These are phyloP conservation scores for Sporisorium iseilematis-ciliati DNA, from an alignment of 1,284 basidiomycete species.

Conservation along the genomic window DNA sequence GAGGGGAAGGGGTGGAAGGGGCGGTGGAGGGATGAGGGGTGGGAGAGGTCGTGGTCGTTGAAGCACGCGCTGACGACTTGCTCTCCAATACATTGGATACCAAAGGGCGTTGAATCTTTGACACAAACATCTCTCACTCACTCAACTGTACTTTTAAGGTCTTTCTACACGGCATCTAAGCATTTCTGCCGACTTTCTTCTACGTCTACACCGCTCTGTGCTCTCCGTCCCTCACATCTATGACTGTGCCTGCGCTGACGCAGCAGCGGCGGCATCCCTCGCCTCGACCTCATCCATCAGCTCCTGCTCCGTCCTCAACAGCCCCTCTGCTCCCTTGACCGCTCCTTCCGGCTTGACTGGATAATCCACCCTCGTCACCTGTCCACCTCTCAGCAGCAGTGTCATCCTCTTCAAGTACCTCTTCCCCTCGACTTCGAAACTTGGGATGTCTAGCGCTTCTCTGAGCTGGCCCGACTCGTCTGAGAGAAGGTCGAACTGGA, in stretches of 20 bases:
- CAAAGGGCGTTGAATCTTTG: too few relatives aligned
- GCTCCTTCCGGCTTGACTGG: slow-evolving; percentile 52
- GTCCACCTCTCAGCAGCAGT: slow-evolving; percentile 58
- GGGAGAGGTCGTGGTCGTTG: slow-evolving; percentile 27
- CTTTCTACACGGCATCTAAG: not conserved
- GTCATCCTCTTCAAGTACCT: slow-evolving; percentile 47
- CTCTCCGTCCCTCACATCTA: not conserved
- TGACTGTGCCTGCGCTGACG: slow-evolving; percentile 4
- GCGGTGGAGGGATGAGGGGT: slow-evolving; percentile 43
- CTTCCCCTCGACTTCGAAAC: slow-evolving; percentile 33
- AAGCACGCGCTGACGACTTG: too few relatives aligned
- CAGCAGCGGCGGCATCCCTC: slow-evolving; percentile 41
- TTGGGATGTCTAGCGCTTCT: slow-evolving; percentile 51
- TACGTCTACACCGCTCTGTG: not conserved
- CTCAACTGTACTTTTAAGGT: slow-evolving; percentile 21
- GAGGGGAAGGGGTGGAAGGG: slow-evolving; percentile 56
- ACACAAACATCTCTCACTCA: not conserved
- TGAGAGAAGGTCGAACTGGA: slow-evolving; percentile 47
- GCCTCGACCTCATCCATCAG: slow-evolving; percentile 45
- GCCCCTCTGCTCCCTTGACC: slow-evolving; percentile 40
- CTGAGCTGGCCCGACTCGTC: slow-evolving; percentile 30
- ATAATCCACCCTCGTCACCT: slow-evolving; percentile 60
- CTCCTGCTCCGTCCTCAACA: slow-evolving; percentile 51
- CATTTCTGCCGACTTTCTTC: not conserved
- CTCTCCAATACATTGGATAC: not conserved